Evolutionary conservation across 2,329 filamentous ascomycete genomes (phyloP).

Genomic region (Hypoxylon sp.): DNA sequence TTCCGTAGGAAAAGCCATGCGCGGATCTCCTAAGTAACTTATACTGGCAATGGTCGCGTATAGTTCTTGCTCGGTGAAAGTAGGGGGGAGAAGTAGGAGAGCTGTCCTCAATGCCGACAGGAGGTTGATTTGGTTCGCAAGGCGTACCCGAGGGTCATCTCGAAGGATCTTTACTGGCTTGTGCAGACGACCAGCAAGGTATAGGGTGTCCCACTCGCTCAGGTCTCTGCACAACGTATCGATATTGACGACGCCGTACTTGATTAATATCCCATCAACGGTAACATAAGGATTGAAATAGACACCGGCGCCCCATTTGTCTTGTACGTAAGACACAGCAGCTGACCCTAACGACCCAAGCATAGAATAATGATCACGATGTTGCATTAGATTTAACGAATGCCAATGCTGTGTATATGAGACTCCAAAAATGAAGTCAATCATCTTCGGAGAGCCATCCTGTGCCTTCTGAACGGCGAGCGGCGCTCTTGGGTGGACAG

Average conservation of each 20-base stretch:
- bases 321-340: conserved; percentile 87
- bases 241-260: conserved; percentile 97
- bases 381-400: conserved; percentile 88
- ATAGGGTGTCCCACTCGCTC: conserved; percentile 92
- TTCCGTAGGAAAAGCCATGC: conserved; percentile 92
- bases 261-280: conserved; percentile 95
- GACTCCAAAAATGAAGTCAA: conserved; percentile 98
- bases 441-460: conserved; percentile 92
- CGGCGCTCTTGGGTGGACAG: conserved; percentile 86
- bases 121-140: conserved; percentile 96
- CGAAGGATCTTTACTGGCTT: conserved; percentile 97
- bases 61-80: conserved; percentile 88
- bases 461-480: conserved; percentile 87
- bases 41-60: conserved; percentile 94
- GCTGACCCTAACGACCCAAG: conserved; percentile 88
- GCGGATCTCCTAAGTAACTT: conserved; percentile 95
- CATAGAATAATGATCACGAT: conserved; percentile 92
- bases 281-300: conserved; percentile 98
- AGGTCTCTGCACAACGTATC: conserved; percentile 90
- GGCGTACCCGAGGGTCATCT: conserved; percentile 90
- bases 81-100: conserved; percentile 84
- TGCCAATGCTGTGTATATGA: conserved; percentile 98
- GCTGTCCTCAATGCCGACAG: conserved; percentile 92
- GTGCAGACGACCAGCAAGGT: conserved; percentile 94
- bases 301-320: conserved; percentile 90